These are phyloP conservation scores for Planoprotostelium fungivorum DNA, from an alignment of 78 protist genomes.

Conservation along the genomic window DNA sequence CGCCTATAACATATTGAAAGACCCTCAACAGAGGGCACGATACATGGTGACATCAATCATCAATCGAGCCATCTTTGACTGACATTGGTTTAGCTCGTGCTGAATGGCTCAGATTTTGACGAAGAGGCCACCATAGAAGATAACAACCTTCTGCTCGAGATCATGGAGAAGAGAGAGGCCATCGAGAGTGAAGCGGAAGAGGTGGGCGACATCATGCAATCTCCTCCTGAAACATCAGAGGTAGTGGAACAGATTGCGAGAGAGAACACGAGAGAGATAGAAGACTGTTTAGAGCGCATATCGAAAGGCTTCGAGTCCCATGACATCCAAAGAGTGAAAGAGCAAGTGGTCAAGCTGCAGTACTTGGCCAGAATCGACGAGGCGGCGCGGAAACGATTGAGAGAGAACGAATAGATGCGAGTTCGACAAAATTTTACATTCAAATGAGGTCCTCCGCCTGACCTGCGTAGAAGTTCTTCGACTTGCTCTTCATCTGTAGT, in stretches of 20 bases:
- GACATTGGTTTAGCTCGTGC: neutral
- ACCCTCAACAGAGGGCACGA: neutral
- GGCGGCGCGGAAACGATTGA: neutral
- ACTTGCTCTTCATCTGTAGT: too few relatives aligned
- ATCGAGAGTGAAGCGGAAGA: neutral
- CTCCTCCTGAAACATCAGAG: neutral
- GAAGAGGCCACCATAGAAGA: neutral
- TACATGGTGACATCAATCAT: neutral
- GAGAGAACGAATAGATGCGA: neutral
- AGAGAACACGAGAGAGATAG: neutral
- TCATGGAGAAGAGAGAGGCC: neutral
- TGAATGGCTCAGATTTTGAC: neutral
- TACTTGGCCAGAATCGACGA: neutral
- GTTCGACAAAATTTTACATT: too few relatives aligned
- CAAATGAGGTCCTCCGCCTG: too few relatives aligned
- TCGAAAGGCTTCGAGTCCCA: neutral
- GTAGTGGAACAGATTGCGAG: neutral
- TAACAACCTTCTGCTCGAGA: neutral
- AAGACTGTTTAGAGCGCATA: neutral
- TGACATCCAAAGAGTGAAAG: neutral
- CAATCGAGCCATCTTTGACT: neutral
- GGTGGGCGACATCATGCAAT: neutral
- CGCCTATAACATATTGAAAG: neutral
- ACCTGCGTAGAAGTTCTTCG: too few relatives aligned
- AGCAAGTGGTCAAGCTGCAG: neutral